Evolutionary conservation across 352 stramenopile genomes (phyloP), one percentile per base, ranked within the genome.

Genomic region (Phytophthora pini): DNA sequence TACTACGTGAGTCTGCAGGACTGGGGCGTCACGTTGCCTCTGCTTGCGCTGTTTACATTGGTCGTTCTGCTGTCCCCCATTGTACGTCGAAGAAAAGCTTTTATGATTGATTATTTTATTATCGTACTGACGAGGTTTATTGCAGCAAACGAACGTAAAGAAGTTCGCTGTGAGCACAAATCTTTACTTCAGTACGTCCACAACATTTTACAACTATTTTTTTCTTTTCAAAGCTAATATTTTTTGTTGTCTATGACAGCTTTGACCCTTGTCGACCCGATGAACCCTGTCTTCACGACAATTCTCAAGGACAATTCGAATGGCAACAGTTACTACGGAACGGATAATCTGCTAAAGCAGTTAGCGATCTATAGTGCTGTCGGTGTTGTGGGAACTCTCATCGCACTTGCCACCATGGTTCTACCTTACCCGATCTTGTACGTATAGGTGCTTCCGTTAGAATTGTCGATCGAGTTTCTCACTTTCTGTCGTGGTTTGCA

Each of bases 161-260:
- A 92, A 90, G 52, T 94, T 91, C 41, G 81, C 84, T 11, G 74
- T 92, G 11, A 82, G 80, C 56, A 90, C 82, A 8, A 94, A 90
- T 54, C 57, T 91, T 32, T 94, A 88, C 66, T 92, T 92, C 74
- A 84, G 82, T 91, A 72, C n/a, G 77, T 68, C 32, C 8, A 6
- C 11, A 61, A 3, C 7, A 31, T 48, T 32, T 20, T 24, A 46
- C 24, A 26, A 4, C 24, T n/a, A 17, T 67, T 20, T 39, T 24
- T 57, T 49, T 12, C 29, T 15, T 7, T 41, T 65, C 48, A 48
- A 41, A 12, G 31, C n/a, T 4, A 5, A 47, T 20, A 8, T 26
- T 27, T 26, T 62, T 24, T 24, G 32, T 62, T 41, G 3, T 12
- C 36, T 39, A 32, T 56, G n/a, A 9, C 27, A 92, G 85, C 74